Evolutionary conservation across 768 basidiomycete genomes (phyloP).

Genomic region (Crepidotus variabilis): DNA sequence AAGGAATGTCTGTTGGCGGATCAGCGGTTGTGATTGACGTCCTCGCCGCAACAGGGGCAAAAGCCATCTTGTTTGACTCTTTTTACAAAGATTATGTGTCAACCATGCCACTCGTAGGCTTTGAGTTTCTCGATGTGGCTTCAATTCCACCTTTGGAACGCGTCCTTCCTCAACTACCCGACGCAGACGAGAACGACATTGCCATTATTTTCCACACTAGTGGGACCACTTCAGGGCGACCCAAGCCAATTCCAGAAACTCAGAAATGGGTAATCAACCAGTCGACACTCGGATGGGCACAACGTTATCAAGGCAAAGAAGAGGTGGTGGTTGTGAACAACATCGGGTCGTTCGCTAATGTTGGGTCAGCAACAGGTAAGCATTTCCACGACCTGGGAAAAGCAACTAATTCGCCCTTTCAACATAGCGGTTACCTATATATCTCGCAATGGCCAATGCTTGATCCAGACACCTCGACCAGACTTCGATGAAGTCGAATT

Average conservation of each 20-base stretch:
- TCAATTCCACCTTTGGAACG: neutral
- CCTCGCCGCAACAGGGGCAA: conserved; percentile 47
- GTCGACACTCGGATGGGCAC: conserved; percentile 41
- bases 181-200: conserved; percentile 24
- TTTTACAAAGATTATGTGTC: conserved; percentile 34
- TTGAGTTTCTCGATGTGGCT: neutral
- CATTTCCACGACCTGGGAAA: neutral
- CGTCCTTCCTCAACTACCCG: conserved; percentile 36
- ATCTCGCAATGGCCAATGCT: conserved; percentile 14
- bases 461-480: conserved; percentile 17
- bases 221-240: conserved; percentile 63
- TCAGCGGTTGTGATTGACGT: conserved; percentile 59
- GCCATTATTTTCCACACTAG: conserved; percentile 65
- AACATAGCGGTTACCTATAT: conserved; percentile 15
- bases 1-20: conserved; percentile 47
- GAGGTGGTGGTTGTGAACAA: conserved; percentile 9
- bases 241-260: conserved; percentile 60
- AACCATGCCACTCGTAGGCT: neutral
- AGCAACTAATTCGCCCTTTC: no score
- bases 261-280: conserved; percentile 48
- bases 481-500: conserved; percentile 18
- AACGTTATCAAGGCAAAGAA: conserved; percentile 31
- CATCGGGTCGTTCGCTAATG: conserved; percentile 11
- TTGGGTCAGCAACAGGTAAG: conserved; percentile 12
- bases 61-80: conserved; percentile 53